Percentiles rank a stretch among this genome's conserved stretches.
These are phyloP conservation scores for Teunomyces gatunensis DNA, from an alignment of 805 yeast genomes.

Conservation along the genomic window DNA sequence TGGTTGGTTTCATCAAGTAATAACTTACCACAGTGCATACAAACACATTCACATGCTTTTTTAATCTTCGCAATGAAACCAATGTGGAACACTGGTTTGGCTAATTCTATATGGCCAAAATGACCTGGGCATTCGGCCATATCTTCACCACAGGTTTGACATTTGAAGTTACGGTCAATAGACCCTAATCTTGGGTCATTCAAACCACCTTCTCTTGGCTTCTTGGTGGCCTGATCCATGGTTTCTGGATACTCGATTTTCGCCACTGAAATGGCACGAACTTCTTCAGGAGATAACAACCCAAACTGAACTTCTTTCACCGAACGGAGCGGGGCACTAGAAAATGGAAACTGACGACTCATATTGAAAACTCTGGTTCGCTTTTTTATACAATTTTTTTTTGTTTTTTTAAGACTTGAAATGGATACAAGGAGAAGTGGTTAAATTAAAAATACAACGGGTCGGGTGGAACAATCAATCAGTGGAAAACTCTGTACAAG, in stretches of 20 bases:
- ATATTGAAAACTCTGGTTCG: constrained; percentile 17
- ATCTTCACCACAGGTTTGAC: constrained; percentile 99
- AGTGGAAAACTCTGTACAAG: neutral
- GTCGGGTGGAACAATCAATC: constrained; percentile 3
- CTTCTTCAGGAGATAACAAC: constrained; percentile 93
- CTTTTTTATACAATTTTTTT: constrained; percentile 14
- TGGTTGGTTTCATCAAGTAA: constrained; percentile 81
- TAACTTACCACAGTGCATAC: constrained; percentile 98
- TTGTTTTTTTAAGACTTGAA: constrained; percentile 5
- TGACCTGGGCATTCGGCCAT: constrained; percentile 99
- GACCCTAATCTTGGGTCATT: constrained; percentile 97
- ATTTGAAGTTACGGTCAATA: constrained; percentile 93
- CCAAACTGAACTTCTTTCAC: constrained; percentile 99
- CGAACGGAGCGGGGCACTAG: constrained; percentile 97
- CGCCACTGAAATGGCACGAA: constrained; percentile 94
- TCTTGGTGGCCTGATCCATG: constrained; percentile 96
- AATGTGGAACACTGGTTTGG: constrained; percentile 97
- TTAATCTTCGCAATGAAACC: constrained; percentile 95
- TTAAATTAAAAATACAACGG: neutral
- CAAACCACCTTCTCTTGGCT: constrained; percentile 94
- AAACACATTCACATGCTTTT: constrained; percentile 92
- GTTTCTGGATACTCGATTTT: constrained; percentile 98
- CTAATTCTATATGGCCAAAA: constrained; percentile 97
- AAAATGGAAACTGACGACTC: constrained; percentile 73
- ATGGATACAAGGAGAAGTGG: neutral